Percentiles rank a stretch among this genome's conserved stretches.
These are phyloP conservation scores for Rubus idaeus DNA, from an alignment of 306 rosid genomes.

Conservation along the genomic window DNA sequence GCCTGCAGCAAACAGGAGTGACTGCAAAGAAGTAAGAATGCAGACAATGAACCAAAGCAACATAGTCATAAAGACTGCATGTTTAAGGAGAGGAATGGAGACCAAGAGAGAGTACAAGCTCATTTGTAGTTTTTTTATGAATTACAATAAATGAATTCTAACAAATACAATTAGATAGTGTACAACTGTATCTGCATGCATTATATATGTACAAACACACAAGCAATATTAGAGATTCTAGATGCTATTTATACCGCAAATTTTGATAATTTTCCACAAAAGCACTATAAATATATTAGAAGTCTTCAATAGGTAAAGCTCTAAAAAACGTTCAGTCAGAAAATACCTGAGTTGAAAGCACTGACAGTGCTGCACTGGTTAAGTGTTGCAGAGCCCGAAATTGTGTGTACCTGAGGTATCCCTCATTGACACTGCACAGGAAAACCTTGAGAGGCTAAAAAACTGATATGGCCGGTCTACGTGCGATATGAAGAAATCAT, in stretches of 20 bases:
- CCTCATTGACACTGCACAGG: conserved; percentile 76
- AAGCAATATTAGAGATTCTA: background rate
- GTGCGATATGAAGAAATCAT: background rate
- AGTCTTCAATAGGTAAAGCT: background rate
- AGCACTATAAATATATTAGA: background rate
- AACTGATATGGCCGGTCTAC: background rate
- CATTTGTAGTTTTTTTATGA: background rate
- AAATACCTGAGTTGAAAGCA: conserved; percentile 89
- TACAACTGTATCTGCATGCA: background rate
- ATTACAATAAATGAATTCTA: background rate
- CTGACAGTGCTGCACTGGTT: conserved; percentile 81
- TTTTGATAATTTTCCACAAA: background rate
- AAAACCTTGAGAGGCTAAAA: conserved; percentile 11
- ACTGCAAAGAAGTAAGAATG: conserved; percentile 79
- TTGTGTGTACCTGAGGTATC: conserved; percentile 88
- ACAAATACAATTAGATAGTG: background rate
- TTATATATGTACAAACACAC: background rate
- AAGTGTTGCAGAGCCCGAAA: conserved; percentile 90
- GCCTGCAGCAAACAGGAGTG: conserved; percentile 98
- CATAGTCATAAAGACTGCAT: conserved; percentile 9
- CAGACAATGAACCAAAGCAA: conserved; percentile 31
- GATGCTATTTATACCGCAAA: background rate
- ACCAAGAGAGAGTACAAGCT: background rate
- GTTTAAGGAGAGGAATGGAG: background rate
- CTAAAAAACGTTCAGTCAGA: conserved; percentile 2